Evolutionary conservation across 2,329 filamentous ascomycete species (phyloP).

Genomic region (Aspergillus costaricaensis): DNA sequence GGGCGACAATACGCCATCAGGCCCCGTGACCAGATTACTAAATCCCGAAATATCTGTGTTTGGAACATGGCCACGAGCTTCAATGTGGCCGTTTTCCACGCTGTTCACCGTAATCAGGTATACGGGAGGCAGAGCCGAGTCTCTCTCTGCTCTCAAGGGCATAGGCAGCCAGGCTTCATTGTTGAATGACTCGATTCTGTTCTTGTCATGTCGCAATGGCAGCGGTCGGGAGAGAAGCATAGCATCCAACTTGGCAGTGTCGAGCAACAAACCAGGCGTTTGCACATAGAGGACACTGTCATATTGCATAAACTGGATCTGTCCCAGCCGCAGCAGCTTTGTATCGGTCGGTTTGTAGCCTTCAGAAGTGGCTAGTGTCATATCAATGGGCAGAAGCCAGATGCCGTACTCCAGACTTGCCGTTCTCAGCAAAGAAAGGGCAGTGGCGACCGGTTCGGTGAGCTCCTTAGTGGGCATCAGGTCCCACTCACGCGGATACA

Average conservation of each 20-base stretch:
- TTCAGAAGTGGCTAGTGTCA: constrained; percentile 34
- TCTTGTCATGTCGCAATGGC: constrained; percentile 35
- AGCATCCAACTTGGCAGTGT: constrained; percentile 41
- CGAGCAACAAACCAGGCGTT: constrained; percentile 43
- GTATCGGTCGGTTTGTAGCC: constrained; percentile 39
- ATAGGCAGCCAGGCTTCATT: constrained; percentile 43
- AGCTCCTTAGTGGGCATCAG: constrained; percentile 25
- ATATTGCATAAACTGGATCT: constrained; percentile 46
- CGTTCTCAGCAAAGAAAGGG: constrained; percentile 41
- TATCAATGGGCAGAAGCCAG: constrained; percentile 46
- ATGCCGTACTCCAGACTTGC: constrained; percentile 44
- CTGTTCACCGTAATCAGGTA: constrained; percentile 44
- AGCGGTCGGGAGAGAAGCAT: constrained; percentile 40
- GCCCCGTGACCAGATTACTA: constrained; percentile 33
- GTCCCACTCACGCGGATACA: constrained; percentile 52
- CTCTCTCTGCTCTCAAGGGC: constrained; percentile 36
- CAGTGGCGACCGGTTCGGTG: constrained; percentile 31
- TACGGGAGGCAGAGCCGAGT: constrained; percentile 34
- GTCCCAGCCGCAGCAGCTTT: constrained; percentile 39
- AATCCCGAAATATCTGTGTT: constrained; percentile 37
- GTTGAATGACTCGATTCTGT: constrained; percentile 37
- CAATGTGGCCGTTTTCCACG: constrained; percentile 33
- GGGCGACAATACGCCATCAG: constrained; percentile 20
- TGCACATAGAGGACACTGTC: constrained; percentile 48
- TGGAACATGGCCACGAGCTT: constrained; percentile 41